Percentiles rank a stretch among this genome's conserved stretches.
Evolutionary conservation across 129 eudicot species (phyloP).

Genomic region (Gnaphalium uliginosum): DNA sequence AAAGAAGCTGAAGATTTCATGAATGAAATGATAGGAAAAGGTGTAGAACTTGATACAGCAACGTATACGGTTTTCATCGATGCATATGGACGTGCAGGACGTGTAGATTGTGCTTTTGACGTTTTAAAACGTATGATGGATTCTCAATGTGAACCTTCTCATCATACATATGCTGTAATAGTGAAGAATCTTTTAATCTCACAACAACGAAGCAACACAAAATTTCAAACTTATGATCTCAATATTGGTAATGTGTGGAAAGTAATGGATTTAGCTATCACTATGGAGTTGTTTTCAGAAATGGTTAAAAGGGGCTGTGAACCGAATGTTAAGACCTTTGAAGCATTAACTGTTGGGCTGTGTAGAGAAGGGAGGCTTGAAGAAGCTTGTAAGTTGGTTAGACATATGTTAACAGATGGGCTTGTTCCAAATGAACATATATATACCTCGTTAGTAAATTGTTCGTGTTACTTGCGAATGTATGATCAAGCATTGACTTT

Average conservation of each 20-base stretch:
- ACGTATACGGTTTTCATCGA: slow-evolving; percentile 74
- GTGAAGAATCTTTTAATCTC: slow-evolving; percentile 53
- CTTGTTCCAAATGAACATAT: slow-evolving; percentile 56
- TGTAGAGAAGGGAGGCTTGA: slow-evolving; percentile 66
- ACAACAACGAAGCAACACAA: slow-evolving; percentile 30
- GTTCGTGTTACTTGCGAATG: slow-evolving; percentile 60
- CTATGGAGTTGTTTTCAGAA: slow-evolving; percentile 52
- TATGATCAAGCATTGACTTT: slow-evolving; percentile 56
- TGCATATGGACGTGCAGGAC: slow-evolving; percentile 65
- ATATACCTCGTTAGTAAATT: slow-evolving; percentile 48
- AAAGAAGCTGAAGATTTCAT: slow-evolving; percentile 64
- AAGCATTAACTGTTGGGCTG: slow-evolving; percentile 55
- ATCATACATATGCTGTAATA: slow-evolving; percentile 67
- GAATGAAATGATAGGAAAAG: slow-evolving; percentile 55
- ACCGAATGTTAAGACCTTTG: slow-evolving; percentile 52
- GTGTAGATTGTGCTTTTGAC: slow-evolving; percentile 48
- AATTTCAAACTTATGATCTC: slow-evolving; percentile 22
- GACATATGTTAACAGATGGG: slow-evolving; percentile 53
- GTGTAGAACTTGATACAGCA: slow-evolving; percentile 56
- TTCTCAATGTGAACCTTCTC: slow-evolving; percentile 66
- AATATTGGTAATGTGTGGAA: slow-evolving; percentile 75
- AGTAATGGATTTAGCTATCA: slow-evolving; percentile 52
- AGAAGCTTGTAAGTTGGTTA: slow-evolving; percentile 53
- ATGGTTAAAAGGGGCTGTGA: slow-evolving; percentile 57
- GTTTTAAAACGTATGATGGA: slow-evolving; percentile 62